These are phyloP conservation scores for Tanacetum coccineum DNA, from an alignment of 129 eudicot genomes.

Conservation along the genomic window DNA sequence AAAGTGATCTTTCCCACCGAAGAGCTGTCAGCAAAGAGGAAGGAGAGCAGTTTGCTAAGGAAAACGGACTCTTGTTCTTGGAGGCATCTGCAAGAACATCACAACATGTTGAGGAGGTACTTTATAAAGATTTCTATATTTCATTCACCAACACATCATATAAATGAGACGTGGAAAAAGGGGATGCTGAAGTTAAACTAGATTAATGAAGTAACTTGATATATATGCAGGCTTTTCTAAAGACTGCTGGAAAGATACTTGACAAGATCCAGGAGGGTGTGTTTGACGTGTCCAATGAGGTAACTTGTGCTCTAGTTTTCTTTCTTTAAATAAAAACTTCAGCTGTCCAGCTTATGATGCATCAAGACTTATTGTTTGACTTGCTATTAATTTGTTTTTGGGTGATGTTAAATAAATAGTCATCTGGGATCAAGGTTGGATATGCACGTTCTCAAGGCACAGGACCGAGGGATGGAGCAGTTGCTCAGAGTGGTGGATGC, in stretches of 20 bases:
- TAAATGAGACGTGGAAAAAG: too few relatives aligned
- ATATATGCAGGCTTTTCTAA: conserved; percentile 57
- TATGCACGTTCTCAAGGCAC: conserved; percentile 45
- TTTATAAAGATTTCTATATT: background rate
- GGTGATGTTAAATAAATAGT: conserved; percentile 30
- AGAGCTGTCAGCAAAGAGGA: conserved; percentile 92
- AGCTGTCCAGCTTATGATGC: background rate
- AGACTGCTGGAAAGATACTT: conserved; percentile 69
- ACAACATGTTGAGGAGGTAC: conserved; percentile 86
- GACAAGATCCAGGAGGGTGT: conserved; percentile 85
- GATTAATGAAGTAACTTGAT: background rate
- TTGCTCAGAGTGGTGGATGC: conserved; percentile 71
- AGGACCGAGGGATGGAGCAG: conserved; percentile 46
- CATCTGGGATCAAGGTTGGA: conserved; percentile 59
- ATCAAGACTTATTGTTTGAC: background rate
- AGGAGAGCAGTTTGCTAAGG: conserved; percentile 89
- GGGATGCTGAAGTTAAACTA: too few relatives aligned
- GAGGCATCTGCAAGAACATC: conserved; percentile 92
- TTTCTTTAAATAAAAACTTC: background rate
- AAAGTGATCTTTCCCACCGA: conserved; percentile 81
- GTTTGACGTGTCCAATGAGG: conserved; percentile 84
- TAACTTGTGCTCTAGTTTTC: conserved; percentile 13
- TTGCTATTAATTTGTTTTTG: background rate
- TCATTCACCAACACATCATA: too few relatives aligned
- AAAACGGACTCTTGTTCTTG: conserved; percentile 75